Evolutionary conservation across 306 rosid genomes (phyloP), one percentile per base, ranked within the genome.

Genomic region (Glycyrrhiza uralensis): DNA sequence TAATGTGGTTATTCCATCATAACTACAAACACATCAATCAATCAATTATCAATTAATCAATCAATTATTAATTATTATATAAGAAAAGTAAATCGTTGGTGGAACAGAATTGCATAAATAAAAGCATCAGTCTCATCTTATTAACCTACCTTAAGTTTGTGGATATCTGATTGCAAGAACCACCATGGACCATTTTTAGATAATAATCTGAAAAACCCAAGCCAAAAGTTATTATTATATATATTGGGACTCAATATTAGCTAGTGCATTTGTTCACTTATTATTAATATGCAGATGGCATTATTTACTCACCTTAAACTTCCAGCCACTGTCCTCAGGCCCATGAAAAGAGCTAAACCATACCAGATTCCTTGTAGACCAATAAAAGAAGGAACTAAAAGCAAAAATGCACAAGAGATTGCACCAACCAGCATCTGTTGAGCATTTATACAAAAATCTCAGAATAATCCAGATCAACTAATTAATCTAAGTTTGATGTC

Each of bases 281-380:
- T 3, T 58, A 30, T 4, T 32, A 4, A 8, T 9, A 28, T 9
- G 28, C 1, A 65, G 2, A 17, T 5, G 26, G 1, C 6, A 47
- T 17, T 18, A 58, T 17, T 30, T 47, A 67, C 60, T 47, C 4
- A 49, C 73, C 61, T 67, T 20, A 67, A 49, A 20, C 13, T 15
- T 49, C 73, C 73, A 10, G 73, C 73, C 6, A 67, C 17, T 32
- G 61, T 49, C 33, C 73, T 12, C 20, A 49, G 73, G 49, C 33
- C 61, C 73, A 49, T 67, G 47, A 67, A 67, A 49, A 67, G 73
- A 67, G 61, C 20, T 49, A 67, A 33, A 49, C 61, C 73, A 67
- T 30, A 67, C 73, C 73, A 67, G 4, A 67, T 32, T 67, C 61
- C 73, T 30, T 32, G 73, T 47, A 67, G 45, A 33, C 61, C 73